Percentiles rank a stretch among this genome's conserved stretches.
These are phyloP conservation scores for Balamuthia mandrillaris DNA, from an alignment of 208 protist species.

Conservation along the genomic window DNA sequence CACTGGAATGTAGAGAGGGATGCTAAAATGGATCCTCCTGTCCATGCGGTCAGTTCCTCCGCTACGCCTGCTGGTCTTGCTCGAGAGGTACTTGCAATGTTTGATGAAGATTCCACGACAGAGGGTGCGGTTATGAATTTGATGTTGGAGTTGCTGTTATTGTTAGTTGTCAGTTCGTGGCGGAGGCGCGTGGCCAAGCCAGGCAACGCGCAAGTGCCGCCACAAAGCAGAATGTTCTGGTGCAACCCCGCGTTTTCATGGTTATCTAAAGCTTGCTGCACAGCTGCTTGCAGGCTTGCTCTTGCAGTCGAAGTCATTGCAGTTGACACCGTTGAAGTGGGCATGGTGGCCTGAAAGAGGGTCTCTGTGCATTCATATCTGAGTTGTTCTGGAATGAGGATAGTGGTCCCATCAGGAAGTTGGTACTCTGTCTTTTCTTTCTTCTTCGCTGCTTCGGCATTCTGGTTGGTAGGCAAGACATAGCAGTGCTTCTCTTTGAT, in stretches of 20 bases:
- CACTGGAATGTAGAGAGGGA: constrained; percentile 64
- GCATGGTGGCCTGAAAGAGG: constrained; percentile 93
- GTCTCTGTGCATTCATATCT: constrained; percentile 90
- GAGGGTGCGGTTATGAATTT: constrained; percentile 45
- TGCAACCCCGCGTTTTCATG: constrained; percentile 92
- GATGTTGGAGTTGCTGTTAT: constrained; percentile 90
- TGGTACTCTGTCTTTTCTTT: constrained; percentile 74
- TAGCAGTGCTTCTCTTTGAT: constrained; percentile 73
- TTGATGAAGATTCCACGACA: too few species aligned
- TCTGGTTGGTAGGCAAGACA: constrained; percentile 74
- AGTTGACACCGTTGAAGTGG: constrained; percentile 91
- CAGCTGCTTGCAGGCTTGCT: too few species aligned
- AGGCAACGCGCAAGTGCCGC: constrained; percentile 88
- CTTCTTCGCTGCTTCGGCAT: constrained; percentile 55
- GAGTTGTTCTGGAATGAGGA: constrained; percentile 61
- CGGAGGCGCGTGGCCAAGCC: constrained; percentile 89
- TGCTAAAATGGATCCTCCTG: constrained; percentile 76
- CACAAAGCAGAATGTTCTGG: constrained; percentile 90
- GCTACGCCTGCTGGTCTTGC: too few species aligned
- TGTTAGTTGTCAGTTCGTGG: constrained; percentile 89
- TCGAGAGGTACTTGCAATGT: too few species aligned
- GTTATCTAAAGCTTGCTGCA: constrained; percentile 83
- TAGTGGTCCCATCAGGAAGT: constrained; percentile 84
- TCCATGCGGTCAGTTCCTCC: too few species aligned
- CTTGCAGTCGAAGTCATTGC: constrained; percentile 94